A percentile compares a stretch with the other conserved stretches of the same genome.
Conservation (phyloP, 192 early-diverging fungal genomes). For the Coemansia sp. region DNA sequence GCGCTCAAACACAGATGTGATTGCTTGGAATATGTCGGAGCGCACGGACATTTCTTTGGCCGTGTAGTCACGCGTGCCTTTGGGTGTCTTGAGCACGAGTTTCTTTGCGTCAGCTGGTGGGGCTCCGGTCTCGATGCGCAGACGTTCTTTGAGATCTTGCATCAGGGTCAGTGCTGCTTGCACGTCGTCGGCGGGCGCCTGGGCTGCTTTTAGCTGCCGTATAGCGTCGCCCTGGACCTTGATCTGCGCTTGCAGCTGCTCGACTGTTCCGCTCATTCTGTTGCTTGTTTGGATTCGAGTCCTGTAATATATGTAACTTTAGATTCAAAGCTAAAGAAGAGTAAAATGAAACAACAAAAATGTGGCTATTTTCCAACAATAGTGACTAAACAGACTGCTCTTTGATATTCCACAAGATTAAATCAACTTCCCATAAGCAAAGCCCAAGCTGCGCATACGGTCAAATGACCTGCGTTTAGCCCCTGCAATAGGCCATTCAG, state of each 20-base stretch:
- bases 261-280: slow-evolving; percentile 21
- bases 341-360: background rate
- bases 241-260: slow-evolving; percentile 53
- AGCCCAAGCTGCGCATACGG: background rate
- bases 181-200: slow-evolving; percentile 60
- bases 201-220: slow-evolving; percentile 61
- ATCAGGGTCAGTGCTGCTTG: slow-evolving; percentile 60
- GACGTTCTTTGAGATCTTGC: slow-evolving; percentile 63
- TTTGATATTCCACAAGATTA: background rate
- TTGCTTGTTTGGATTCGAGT: background rate
- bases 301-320: background rate
- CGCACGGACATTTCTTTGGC: slow-evolving; percentile 98
- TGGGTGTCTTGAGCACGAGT: slow-evolving; percentile 73
- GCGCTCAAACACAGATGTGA: slow-evolving; percentile 85
- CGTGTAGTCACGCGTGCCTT: slow-evolving; percentile 94
- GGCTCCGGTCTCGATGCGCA: slow-evolving; percentile 42
- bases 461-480: background rate
- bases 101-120: slow-evolving; percentile 20
- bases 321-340: slow-evolving; percentile 4
- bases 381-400: background rate
- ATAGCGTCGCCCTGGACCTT: slow-evolving; percentile 61
- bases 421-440: background rate
- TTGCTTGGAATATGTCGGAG: slow-evolving; percentile 86
- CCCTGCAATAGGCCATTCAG: background rate
- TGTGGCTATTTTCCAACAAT: background rate